Base-by-base conservation (phyloP, 2,329 filamentous ascomycete genomes). In the Microdochium paspali region DNA sequence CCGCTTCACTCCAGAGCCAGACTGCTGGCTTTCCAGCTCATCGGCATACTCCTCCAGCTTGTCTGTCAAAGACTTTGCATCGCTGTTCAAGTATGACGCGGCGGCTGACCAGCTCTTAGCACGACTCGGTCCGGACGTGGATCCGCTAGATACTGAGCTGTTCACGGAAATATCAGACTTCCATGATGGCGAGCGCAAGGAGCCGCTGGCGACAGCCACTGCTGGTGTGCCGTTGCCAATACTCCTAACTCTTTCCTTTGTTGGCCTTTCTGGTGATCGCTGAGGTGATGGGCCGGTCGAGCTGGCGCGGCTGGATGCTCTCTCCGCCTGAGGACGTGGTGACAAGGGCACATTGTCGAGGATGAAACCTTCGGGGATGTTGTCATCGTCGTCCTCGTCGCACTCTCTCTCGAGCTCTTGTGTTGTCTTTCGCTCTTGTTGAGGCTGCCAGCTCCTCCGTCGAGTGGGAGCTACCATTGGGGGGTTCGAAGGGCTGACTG, bases 261-360 rank as follows among this genome's bases (percentile, higher is more conserved):
- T 65, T 2, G 60, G 61, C 42, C 76, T 66, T 46, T 79, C 74
- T 7, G 68, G 65, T 3, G 60, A 61, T 44, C 76, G 66, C 46
- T 79, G 73, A 0, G 76, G 77, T 0, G 77, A 80, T 3, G 73
- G 69, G 0, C 74, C 70, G 4, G 74, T 66, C 1, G 80, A 82
- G 2, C 70, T 60, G 1, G 76, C 69, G 32, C 70, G 68, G 58
- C 76, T 83, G 6, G 68, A 69, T 0, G 74, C 66, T 15, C 81
- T 71, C 51, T 83, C 78, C 23, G 69, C 68, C 1, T 70, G 69
- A 2, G 80, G 80, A 2, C 81, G 73, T n/a, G 87, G 87, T 0
- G 87, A 90, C 43, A 93, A 80, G 4, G 87, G 87, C 2, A 93
- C 83, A 53, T 93, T 93, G 66, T 88, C 86, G 44, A 93, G 76